Percentiles rank a stretch among this genome's conserved stretches.
Conservation (phyloP, 805 yeast genomes). For the Ogataea paradorogensis region DNA sequence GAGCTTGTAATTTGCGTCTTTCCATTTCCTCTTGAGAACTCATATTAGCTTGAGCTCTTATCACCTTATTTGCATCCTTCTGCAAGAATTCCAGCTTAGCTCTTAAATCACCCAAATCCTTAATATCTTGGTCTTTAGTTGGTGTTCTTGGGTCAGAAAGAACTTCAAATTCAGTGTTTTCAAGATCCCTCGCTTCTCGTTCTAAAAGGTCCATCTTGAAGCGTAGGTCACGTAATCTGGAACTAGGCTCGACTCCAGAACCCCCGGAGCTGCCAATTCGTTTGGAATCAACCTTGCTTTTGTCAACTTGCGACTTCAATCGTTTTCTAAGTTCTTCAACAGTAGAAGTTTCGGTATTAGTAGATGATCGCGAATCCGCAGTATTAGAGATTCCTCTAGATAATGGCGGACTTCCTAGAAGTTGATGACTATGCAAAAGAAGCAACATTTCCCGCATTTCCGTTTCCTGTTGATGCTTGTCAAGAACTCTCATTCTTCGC, state of each 20-base stretch:
- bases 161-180: constrained; percentile 77
- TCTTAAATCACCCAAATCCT: constrained; percentile 53
- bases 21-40: constrained; percentile 52
- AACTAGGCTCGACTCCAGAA: constrained; percentile 65
- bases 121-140: constrained; percentile 46
- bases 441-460: constrained; percentile 74
- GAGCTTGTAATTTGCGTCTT: constrained; percentile 60
- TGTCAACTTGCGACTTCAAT: constrained; percentile 44
- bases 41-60: constrained; percentile 55
- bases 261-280: constrained; percentile 39
- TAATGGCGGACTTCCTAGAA: constrained; percentile 15
- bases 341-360: constrained; percentile 15
- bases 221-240: constrained; percentile 68
- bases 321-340: constrained; percentile 37
- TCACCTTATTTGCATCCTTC: constrained; percentile 70
- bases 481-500: constrained; percentile 55
- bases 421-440: constrained; percentile 48
- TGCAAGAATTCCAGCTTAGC: constrained; percentile 61
- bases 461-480: constrained; percentile 71
- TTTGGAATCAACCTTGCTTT: constrained; percentile 42
- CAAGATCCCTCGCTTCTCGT: constrained; percentile 79
- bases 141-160: constrained; percentile 17
- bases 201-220: constrained; percentile 84
- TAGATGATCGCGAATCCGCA: constrained; percentile 10
- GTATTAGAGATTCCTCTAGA: constrained; percentile 26